Conservation (phyloP, 208 protist species). For the Acanthamoeba sp. region DNA sequence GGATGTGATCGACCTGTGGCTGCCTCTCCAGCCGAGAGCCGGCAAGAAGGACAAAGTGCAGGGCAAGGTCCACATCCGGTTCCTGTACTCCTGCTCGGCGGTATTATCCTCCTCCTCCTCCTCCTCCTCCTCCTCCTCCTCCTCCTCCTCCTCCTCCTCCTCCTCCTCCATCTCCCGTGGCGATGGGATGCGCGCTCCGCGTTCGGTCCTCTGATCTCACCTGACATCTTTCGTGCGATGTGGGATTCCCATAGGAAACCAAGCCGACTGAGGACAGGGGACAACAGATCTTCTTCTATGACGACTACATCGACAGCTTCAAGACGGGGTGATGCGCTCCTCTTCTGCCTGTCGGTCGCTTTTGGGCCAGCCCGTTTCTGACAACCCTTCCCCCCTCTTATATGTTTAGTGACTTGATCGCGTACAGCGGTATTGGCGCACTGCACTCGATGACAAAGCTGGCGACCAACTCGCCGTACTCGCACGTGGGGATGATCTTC, state of each 20-base stretch:
- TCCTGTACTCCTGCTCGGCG: constrained; percentile 39
- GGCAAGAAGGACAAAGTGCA: constrained; percentile 57
- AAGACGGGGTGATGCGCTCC: not conserved
- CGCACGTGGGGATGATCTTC: constrained; percentile 39
- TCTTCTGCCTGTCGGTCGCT: not conserved
- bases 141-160: not conserved
- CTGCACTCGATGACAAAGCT: constrained; percentile 53
- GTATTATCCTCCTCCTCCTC: not conserved
- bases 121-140: not conserved
- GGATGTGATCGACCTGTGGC: constrained; percentile 54
- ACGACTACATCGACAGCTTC: constrained; percentile 59
- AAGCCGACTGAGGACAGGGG: constrained; percentile 1
- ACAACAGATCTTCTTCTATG: constrained; percentile 62
- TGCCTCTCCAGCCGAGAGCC: not conserved
- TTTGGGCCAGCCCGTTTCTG: too few relatives aligned
- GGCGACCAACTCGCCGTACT: constrained; percentile 27
- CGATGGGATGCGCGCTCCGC: too few relatives aligned
- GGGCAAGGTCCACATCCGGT: constrained; percentile 51
- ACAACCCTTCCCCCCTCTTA: too few relatives aligned
- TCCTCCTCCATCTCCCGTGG: too few relatives aligned
- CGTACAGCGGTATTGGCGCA: not conserved
- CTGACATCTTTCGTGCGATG: not conserved
- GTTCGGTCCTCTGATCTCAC: too few relatives aligned
- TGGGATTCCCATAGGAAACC: not conserved
- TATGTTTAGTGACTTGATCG: not conserved